Conservation (phyloP, 2,329 filamentous ascomycete genomes). For the Nannizzia gypsea region DNA sequence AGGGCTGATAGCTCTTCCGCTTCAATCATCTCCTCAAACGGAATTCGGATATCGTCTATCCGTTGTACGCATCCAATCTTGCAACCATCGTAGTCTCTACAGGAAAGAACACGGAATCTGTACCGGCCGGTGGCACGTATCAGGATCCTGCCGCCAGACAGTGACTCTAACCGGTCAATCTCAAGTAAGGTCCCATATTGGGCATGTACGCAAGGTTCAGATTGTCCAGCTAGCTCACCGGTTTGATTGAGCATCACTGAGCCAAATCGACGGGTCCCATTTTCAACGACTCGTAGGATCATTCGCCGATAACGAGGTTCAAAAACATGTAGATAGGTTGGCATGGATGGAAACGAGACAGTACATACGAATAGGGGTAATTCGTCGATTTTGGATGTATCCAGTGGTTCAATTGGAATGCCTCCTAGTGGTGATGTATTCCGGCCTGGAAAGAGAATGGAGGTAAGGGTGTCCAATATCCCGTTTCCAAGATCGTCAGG, state of each 20-base stretch:
- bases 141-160: slow-evolving; percentile 69
- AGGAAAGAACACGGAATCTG: slow-evolving; percentile 58
- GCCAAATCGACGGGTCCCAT: slow-evolving; percentile 61
- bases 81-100: slow-evolving; percentile 62
- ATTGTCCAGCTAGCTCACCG: slow-evolving; percentile 9
- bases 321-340: slow-evolving; percentile 80
- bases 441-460: slow-evolving; percentile 57
- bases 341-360: slow-evolving; percentile 62
- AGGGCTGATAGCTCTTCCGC: slow-evolving; percentile 47
- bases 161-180: slow-evolving; percentile 60
- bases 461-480: slow-evolving; percentile 51
- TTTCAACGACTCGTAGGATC: slow-evolving; percentile 64
- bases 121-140: slow-evolving; percentile 66
- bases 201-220: slow-evolving; percentile 46
- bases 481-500: slow-evolving; percentile 47
- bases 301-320: slow-evolving; percentile 86
- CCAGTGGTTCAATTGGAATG: slow-evolving; percentile 46
- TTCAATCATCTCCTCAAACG: slow-evolving; percentile 68
- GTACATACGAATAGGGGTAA: slow-evolving; percentile 68
- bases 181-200: slow-evolving; percentile 67
- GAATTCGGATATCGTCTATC: slow-evolving; percentile 68
- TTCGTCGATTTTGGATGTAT: slow-evolving; percentile 42
- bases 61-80: slow-evolving; percentile 62
- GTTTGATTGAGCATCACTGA: slow-evolving; percentile 64
- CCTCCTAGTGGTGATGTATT: slow-evolving; percentile 47